Conservation (phyloP, 768 basidiomycete species). For the Gloeostereum incarnatum region DNA sequence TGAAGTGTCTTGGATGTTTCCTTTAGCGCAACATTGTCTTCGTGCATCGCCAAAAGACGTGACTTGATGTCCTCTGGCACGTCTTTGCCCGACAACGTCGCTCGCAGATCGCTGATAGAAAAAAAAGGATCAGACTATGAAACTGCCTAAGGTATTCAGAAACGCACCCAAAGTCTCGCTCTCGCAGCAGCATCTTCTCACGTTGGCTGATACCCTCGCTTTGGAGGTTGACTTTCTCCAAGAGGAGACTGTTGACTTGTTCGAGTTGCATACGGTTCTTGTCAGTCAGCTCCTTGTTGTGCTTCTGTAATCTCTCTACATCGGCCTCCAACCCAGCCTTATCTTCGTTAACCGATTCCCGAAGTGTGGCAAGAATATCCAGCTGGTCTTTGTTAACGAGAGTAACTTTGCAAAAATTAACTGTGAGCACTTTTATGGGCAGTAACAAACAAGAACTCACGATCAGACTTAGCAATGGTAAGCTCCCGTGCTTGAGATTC, state of each 20-base stretch:
- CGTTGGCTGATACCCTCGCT: conserved; percentile 85
- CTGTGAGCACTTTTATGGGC: conserved; percentile 2
- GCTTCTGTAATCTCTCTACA: conserved; percentile 49
- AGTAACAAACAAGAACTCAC: conserved; percentile 33
- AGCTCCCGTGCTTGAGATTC: conserved; percentile 59
- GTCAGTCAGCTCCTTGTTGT: conserved; percentile 64
- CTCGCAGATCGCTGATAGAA: conserved; percentile 57
- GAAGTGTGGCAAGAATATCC: conserved; percentile 76
- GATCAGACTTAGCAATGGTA: conserved; percentile 76
- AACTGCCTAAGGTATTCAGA: neutral
- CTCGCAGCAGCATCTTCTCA: conserved; percentile 79
- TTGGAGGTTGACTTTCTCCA: conserved; percentile 89
- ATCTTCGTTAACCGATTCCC: conserved; percentile 86
- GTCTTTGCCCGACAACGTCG: conserved; percentile 68
- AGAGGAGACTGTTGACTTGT: conserved; percentile 72
- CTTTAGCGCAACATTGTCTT: conserved; percentile 64
- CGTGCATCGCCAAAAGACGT: conserved; percentile 64
- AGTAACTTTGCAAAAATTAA: conserved; percentile 44
- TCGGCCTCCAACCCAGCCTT: conserved; percentile 69
- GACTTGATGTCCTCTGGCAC: conserved; percentile 77
- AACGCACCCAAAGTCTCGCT: conserved; percentile 72
- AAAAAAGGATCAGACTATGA: conserved; percentile 1
- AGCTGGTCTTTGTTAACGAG: conserved; percentile 91
- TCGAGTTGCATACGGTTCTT: conserved; percentile 90
- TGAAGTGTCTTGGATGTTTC: conserved; percentile 61